Evolutionary conservation across 176 grass and related monocot species (phyloP).

Genomic region (Oryza nivara): DNA sequence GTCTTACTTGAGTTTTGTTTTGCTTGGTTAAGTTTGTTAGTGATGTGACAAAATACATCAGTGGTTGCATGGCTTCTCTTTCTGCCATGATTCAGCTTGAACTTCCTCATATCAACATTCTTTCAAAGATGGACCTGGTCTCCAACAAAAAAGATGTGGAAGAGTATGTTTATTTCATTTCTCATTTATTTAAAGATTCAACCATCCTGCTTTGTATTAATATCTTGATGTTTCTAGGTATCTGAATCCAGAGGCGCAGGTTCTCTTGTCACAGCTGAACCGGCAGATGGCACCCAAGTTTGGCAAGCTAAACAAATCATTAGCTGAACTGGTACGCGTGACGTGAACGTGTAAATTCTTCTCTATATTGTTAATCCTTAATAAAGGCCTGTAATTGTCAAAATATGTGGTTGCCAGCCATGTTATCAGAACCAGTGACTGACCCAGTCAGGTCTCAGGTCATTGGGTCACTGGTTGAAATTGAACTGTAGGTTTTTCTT

Average conservation of each 20-base stretch:
- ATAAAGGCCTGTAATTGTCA: not conserved
- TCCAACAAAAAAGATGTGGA: constrained; percentile 89
- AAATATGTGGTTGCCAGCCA: not conserved
- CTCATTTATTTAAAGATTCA: constrained; percentile 2
- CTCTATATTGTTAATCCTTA: not conserved
- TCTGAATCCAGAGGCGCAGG: constrained; percentile 75
- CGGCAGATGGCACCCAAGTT: constrained; percentile 86
- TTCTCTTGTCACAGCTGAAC: constrained; percentile 92
- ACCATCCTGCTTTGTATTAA: not conserved
- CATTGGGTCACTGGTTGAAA: too few species aligned
- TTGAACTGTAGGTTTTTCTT: too few species aligned
- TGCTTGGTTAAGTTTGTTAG: constrained; percentile 70
- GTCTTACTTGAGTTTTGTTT: constrained; percentile 34
- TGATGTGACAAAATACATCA: constrained; percentile 98
- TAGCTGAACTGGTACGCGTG: constrained; percentile 75
- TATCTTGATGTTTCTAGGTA: constrained; percentile 58
- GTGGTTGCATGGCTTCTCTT: constrained; percentile 95
- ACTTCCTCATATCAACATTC: constrained; percentile 96
- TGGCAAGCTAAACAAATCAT: constrained; percentile 82
- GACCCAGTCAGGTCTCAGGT: too few species aligned
- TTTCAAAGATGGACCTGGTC: constrained; percentile 96
- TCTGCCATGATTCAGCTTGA: constrained; percentile 99
- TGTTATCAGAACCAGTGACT: not conserved
- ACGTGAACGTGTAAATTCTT: not conserved
- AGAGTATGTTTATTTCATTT: constrained; percentile 56